Base-by-base conservation (phyloP, 2,329 filamentous ascomycete genomes). In the Neofusicoccum sp. region DNA sequence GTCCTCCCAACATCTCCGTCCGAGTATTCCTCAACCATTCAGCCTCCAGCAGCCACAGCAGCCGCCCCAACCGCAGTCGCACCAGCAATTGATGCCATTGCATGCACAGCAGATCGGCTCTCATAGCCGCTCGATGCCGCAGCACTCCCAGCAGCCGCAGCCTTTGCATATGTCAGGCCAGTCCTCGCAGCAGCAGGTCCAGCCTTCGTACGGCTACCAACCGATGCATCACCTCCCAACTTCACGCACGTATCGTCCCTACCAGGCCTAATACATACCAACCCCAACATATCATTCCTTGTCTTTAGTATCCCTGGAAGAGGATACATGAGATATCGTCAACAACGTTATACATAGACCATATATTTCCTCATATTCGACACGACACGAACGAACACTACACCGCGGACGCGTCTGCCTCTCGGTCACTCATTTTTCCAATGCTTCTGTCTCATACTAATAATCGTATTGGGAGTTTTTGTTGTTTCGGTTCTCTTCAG, bases 401-500 rank as follows among this genome's bases (percentile, higher is more conserved):
- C 12, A 16, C n/a, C 14, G 41, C 11, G 37, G 28, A 29, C 16
- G 52, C 39, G 33, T 16, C 14, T 33, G 28, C 5, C 54, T 37
- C 54, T 36, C 33, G 34, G 54, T 34, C 41, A 36, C 41, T 22
- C 48, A 16, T 45, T 45, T 58, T 44, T 37, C 50, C 12, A 9
- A n/a, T 29, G 11, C 28, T 36, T 58, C 33, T 45, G 29, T 56
- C 52, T 29, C 31, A 45, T 45, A 45, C 54, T 58, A 58, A 58
- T 58, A 36, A 7, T 34, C 37, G 22, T 22, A 45, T 43, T 29
- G 5, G 54, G 54, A 45, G 37, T 45, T 45, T 39, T 43, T 34
- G 43, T 56, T 9, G 39, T 58, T 41, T 58, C 41, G 54, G 31
- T 58, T 58, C 31, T 45, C 39, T n/a, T 58, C 54, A 58, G 54